Percentiles rank a stretch among this genome's conserved stretches.
Evolutionary conservation across 2,329 filamentous ascomycete genomes (phyloP).

Genomic region (Tympanopsis confertula): DNA sequence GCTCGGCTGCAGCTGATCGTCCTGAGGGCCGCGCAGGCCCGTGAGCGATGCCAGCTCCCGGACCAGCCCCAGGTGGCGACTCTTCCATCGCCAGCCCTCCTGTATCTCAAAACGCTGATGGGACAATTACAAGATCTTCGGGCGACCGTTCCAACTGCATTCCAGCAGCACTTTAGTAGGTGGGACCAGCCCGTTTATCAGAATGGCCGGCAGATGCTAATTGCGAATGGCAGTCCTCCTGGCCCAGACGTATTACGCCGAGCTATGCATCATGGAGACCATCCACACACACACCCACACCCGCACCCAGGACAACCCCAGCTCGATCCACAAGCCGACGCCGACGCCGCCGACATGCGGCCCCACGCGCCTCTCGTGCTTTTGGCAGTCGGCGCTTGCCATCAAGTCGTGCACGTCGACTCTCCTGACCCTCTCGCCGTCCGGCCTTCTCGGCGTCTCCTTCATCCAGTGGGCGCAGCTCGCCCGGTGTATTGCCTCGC

Average conservation of each 20-base stretch:
- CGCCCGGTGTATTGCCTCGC: constrained; percentile 16
- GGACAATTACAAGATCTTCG: constrained; percentile 17
- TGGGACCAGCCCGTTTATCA: constrained; percentile 4
- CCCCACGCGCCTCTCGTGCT: constrained; percentile 17
- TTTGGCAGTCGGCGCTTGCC: constrained; percentile 19
- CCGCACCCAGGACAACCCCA: constrained; percentile 10
- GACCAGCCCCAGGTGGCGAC: constrained; percentile 6
- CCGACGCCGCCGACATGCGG: constrained; percentile 7
- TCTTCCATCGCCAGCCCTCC: constrained; percentile 6
- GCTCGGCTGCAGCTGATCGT: constrained; percentile 21
- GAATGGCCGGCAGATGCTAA: not conserved
- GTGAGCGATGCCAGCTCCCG: constrained; percentile 14
- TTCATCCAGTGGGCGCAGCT: constrained; percentile 25
- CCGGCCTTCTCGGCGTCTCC: constrained; percentile 14
- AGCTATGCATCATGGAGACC: constrained; percentile 9
- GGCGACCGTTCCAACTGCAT: constrained; percentile 11
- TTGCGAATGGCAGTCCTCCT: constrained; percentile 5
- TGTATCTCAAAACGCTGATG: constrained; percentile 17
- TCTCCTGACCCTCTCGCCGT: constrained; percentile 14
- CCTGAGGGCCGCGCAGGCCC: constrained; percentile 15
- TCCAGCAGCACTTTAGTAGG: constrained; percentile 11
- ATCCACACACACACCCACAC: constrained; percentile 13
- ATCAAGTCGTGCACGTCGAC: constrained; percentile 18
- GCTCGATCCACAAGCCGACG: constrained; percentile 5
- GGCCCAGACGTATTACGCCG: constrained; percentile 5